Conservation (phyloP, 352 stramenopile genomes). For the Hyaloperonospora brassicae region DNA sequence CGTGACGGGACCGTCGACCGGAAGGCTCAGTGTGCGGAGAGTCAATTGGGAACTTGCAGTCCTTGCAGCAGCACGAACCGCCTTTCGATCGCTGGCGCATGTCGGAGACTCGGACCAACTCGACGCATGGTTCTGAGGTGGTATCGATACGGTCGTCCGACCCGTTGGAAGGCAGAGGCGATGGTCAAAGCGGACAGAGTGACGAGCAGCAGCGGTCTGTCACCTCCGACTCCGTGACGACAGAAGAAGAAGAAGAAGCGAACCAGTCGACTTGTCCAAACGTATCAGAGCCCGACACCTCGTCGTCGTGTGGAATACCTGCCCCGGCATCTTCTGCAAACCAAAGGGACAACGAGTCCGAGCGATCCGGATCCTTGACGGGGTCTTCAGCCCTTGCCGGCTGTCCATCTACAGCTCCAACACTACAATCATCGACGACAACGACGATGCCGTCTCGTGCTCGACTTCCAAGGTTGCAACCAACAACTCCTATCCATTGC, state of each 20-base stretch:
- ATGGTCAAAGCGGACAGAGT: conserved; percentile 1
- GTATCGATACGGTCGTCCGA: too few species aligned
- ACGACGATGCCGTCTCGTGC: conserved; percentile 2
- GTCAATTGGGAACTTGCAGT: conserved; percentile 14
- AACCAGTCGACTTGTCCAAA: conserved; percentile 8
- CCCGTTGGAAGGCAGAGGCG: conserved; percentile 8
- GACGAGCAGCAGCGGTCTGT: neutral
- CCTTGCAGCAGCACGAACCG: conserved; percentile 11
- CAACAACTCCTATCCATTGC: conserved; percentile 9
- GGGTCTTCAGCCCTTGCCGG: too few species aligned
- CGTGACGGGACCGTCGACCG: too few species aligned
- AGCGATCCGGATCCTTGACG: neutral
- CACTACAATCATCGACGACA: conserved; percentile 7
- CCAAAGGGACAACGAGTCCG: conserved; percentile 10
- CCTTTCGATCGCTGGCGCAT: conserved; percentile 15
- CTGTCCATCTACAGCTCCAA: neutral
- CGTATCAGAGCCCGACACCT: conserved; percentile 8
- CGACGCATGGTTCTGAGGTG: conserved; percentile 12
- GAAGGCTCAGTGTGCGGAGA: neutral
- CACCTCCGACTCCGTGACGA: conserved; percentile 4
- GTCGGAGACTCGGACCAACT: conserved; percentile 13
- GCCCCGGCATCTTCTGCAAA: conserved; percentile 6
- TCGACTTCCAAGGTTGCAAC: conserved; percentile 20
- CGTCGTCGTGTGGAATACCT: conserved; percentile 6
- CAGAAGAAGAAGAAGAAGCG: conserved; percentile 3